Evolutionary conservation across 768 basidiomycete genomes (phyloP).

Genomic region (Plicaturopsis crispa): DNA sequence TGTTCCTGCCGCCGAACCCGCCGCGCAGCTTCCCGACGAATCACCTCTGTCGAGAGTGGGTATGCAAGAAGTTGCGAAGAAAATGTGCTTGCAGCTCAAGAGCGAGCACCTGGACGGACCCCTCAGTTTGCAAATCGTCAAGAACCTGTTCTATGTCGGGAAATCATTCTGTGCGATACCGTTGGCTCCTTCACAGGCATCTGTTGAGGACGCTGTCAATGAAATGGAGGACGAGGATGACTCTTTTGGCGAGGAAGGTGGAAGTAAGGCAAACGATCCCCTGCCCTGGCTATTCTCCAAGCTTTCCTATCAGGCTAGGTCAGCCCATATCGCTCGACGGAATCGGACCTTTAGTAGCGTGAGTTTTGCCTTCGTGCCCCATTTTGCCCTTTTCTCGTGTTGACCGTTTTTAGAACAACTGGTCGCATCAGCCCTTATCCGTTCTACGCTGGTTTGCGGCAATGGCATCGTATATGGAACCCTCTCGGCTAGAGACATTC

Average conservation of each 20-base stretch:
- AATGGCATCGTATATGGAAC: slow-evolving; percentile 69
- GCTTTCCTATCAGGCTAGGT: slow-evolving; percentile 79
- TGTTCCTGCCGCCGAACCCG: slow-evolving; percentile 33
- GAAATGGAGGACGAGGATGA: slow-evolving; percentile 21
- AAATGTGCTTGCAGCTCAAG: slow-evolving; percentile 70
- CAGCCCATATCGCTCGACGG: slow-evolving; percentile 64
- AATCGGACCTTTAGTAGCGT: slow-evolving; percentile 43
- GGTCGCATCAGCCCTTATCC: slow-evolving; percentile 76
- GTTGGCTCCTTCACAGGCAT: slow-evolving; percentile 11
- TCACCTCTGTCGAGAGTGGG: slow-evolving; percentile 45
- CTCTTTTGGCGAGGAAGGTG: slow-evolving; percentile 17
- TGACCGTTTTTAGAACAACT: slow-evolving; percentile 50
- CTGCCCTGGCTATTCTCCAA: slow-evolving; percentile 93
- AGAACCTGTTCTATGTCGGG: slow-evolving; percentile 89
- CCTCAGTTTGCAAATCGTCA: slow-evolving; percentile 79
- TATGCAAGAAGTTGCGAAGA: slow-evolving; percentile 67
- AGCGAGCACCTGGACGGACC: slow-evolving; percentile 70
- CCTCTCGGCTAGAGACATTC: slow-evolving; percentile 51
- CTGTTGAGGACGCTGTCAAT: slow-evolving; percentile 20
- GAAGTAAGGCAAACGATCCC: slow-evolving; percentile 35
- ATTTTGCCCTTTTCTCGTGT: neutral
- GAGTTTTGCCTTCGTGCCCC: slow-evolving; percentile 13
- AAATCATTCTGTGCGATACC: slow-evolving; percentile 64
- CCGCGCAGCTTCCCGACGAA: slow-evolving; percentile 14
- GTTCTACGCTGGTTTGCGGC: slow-evolving; percentile 92